Conservation (phyloP, 2,329 filamentous ascomycete species). For the Claviceps sorghi region DNA sequence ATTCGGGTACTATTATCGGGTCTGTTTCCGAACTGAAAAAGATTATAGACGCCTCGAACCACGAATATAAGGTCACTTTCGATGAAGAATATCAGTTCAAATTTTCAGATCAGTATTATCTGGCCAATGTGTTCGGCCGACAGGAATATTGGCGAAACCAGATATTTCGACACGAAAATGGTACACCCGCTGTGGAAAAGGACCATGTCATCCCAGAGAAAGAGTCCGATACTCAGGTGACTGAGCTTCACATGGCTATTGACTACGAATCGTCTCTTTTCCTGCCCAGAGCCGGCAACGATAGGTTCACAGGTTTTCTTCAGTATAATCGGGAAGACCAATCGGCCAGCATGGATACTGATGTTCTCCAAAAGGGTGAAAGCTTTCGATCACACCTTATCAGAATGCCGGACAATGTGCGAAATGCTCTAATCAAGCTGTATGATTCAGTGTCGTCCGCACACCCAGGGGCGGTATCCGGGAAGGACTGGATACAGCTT, state of each 20-base stretch:
- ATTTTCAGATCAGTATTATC: constrained; percentile 30
- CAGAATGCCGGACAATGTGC: constrained; percentile 18
- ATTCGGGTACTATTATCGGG: constrained; percentile 32
- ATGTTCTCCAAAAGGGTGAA: constrained; percentile 13
- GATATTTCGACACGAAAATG: constrained; percentile 11
- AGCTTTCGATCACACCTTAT: constrained; percentile 17
- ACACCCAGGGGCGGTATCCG: constrained; percentile 12
- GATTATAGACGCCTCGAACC: constrained; percentile 14
- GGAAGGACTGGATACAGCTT: constrained; percentile 18
- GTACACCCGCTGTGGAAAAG: too few species aligned
- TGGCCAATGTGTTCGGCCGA: constrained; percentile 27
- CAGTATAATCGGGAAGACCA: constrained; percentile 16
- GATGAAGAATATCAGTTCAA: constrained; percentile 23
- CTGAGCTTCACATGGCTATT: constrained; percentile 23
- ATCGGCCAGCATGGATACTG: constrained; percentile 11
- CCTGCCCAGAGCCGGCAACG: constrained; percentile 24
- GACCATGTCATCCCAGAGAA: constrained; percentile 12
- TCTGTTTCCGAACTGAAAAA: constrained; percentile 18
- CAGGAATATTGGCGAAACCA: constrained; percentile 26
- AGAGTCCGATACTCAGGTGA: constrained; percentile 8
- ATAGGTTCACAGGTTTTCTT: constrained; percentile 19
- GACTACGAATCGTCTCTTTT: constrained; percentile 27
- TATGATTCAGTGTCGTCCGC: constrained; percentile 16
- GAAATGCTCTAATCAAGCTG: constrained; percentile 15
- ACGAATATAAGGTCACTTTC: constrained; percentile 19